Evolutionary conservation across 2,329 filamentous ascomycete species (phyloP).

Genomic region (Metarhizium sp.): DNA sequence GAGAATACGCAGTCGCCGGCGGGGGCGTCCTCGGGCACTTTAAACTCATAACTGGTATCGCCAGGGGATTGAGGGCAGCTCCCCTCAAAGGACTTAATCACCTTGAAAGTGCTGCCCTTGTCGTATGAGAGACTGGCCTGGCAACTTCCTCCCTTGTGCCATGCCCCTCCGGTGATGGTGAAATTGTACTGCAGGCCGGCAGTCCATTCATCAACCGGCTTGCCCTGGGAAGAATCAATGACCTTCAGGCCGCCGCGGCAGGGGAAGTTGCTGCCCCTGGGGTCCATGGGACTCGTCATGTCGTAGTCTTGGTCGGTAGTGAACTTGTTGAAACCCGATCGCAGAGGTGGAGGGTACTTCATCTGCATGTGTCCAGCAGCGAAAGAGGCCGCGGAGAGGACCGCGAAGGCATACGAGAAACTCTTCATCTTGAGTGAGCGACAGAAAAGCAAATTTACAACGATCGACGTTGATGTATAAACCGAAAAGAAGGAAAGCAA

Average conservation of each 20-base stretch:
- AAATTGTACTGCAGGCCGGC: conserved; percentile 44
- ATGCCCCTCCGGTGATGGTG: conserved; percentile 40
- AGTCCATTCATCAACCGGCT: conserved; percentile 44
- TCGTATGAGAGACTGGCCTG: conserved; percentile 55
- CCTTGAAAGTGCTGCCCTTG: conserved; percentile 46
- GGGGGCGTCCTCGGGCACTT: conserved; percentile 41
- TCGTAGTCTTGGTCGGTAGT: conserved; percentile 53
- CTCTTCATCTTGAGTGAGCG: conserved; percentile 31
- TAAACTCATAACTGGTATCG: conserved; percentile 30
- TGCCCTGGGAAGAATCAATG: conserved; percentile 38
- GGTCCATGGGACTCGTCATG: conserved; percentile 57
- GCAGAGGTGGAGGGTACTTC: conserved; percentile 40
- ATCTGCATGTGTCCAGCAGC: conserved; percentile 47
- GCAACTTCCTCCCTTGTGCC: conserved; percentile 51
- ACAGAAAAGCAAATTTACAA: background rate
- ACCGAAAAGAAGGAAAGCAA: background rate
- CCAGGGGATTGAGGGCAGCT: conserved; percentile 20
- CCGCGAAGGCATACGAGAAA: conserved; percentile 21
- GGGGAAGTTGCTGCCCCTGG: conserved; percentile 57
- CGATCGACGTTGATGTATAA: background rate
- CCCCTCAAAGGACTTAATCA: conserved; percentile 28
- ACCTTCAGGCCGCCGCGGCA: conserved; percentile 58
- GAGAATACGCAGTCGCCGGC: conserved; percentile 42
- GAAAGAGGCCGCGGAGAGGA: background rate
- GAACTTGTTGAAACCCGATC: conserved; percentile 42